Percentiles rank a stretch among this genome's conserved stretches.
Conservation (phyloP, 306 rosid species). For the Pterocarpus santalinus region DNA sequence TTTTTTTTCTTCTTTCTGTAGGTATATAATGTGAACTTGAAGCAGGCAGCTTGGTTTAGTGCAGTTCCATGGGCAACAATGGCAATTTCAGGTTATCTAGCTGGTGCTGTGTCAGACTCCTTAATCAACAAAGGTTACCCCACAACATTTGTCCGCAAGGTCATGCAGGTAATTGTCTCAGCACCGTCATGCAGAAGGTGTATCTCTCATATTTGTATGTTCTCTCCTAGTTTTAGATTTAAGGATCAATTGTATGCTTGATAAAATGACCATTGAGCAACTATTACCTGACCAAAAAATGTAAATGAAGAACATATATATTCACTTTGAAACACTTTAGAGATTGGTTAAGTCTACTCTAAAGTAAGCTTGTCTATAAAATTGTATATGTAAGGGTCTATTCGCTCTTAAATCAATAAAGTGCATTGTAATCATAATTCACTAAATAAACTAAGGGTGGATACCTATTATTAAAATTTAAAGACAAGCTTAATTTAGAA, state of each 20-base stretch:
- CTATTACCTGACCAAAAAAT: neutral
- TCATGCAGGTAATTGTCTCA: slow-evolving; percentile 79
- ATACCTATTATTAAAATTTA: too few species aligned
- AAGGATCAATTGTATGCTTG: slow-evolving; percentile 14
- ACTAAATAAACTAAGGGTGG: neutral
- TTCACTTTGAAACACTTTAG: slow-evolving; percentile 17
- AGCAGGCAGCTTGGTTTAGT: slow-evolving; percentile 98
- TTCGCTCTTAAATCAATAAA: neutral
- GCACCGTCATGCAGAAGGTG: slow-evolving; percentile 9
- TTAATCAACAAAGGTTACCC: slow-evolving; percentile 76
- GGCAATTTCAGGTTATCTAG: slow-evolving; percentile 90
- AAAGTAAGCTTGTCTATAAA: neutral
- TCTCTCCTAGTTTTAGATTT: neutral
- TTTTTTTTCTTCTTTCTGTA: slow-evolving; percentile 26
- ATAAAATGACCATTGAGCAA: slow-evolving; percentile 23
- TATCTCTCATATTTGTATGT: neutral
- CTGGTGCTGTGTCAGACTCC: slow-evolving; percentile 77
- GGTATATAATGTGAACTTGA: slow-evolving; percentile 89
- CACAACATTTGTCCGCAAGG: slow-evolving; percentile 74
- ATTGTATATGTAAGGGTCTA: neutral
- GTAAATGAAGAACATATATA: neutral
- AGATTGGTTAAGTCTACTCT: neutral
- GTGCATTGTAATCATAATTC: neutral
- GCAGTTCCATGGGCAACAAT: slow-evolving; percentile 97
- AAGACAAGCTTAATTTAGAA: too few species aligned